Evolutionary conservation across 768 basidiomycete genomes (phyloP).

Genomic region (Suillus tomentosus): DNA sequence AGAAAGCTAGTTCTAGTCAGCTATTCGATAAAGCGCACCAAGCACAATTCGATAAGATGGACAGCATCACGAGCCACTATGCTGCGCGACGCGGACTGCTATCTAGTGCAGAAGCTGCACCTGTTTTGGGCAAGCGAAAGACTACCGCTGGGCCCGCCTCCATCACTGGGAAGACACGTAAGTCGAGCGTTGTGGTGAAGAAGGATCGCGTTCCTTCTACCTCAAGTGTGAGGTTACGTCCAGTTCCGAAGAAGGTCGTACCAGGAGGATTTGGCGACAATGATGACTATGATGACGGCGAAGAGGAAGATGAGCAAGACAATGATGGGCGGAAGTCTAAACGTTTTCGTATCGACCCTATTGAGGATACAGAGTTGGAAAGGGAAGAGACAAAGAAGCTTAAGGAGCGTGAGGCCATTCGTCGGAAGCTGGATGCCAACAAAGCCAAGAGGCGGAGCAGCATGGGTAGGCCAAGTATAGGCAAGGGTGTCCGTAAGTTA

Average conservation of each 20-base stretch:
- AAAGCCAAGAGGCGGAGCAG: constrained; percentile 74
- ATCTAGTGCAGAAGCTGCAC: constrained; percentile 19
- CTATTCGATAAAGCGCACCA: constrained; percentile 64
- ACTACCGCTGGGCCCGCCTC: constrained; percentile 12
- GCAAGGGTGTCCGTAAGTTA: constrained; percentile 41
- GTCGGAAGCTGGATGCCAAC: constrained; percentile 64
- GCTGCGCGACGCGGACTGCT: constrained; percentile 40
- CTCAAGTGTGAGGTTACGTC: constrained; percentile 1
- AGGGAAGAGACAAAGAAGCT: constrained; percentile 37
- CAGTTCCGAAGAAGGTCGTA: constrained; percentile 32
- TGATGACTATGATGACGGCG: constrained; percentile 47
- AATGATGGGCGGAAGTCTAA: constrained; percentile 45
- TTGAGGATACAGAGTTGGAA: constrained; percentile 34
- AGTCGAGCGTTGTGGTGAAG: constrained; percentile 52
- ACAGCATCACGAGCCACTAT: constrained; percentile 63
- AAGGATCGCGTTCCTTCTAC: constrained; percentile 15
- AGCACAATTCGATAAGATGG: constrained; percentile 73
- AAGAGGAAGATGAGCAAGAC: constrained; percentile 17
- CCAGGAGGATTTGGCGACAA: constrained; percentile 64
- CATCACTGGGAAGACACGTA: constrained; percentile 41
- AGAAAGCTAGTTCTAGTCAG: constrained; percentile 30
- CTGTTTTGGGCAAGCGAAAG: constrained; percentile 42
- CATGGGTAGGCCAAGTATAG: constrained; percentile 47
- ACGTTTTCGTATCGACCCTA: constrained; percentile 42
- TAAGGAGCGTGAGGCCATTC: constrained; percentile 58